Conservation (phyloP, 73 alveolate genomes). For the Uronychia binucleata region DNA sequence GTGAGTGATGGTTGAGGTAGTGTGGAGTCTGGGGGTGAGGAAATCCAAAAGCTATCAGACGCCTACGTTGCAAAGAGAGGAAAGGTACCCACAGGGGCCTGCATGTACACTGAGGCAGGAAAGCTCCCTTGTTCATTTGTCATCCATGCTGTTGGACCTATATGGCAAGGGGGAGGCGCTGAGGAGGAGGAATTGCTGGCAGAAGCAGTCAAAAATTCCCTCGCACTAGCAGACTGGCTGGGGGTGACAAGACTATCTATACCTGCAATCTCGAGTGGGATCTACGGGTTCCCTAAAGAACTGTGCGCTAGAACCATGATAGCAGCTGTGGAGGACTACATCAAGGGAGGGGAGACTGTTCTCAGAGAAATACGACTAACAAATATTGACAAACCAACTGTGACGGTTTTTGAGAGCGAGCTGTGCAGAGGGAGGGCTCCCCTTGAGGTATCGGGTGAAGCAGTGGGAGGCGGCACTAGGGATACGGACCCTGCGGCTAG, state of each 20-base stretch:
- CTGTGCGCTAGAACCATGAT: constrained; percentile 62
- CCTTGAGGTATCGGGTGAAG: too few species aligned
- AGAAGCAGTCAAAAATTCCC: neutral
- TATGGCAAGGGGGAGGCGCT: neutral
- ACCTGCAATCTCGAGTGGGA: constrained; percentile 15
- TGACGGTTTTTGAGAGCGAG: too few species aligned
- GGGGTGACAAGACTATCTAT: neutral
- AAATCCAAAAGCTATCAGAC: neutral
- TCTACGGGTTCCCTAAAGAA: constrained; percentile 57
- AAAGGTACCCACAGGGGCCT: neutral
- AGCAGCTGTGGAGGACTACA: constrained; percentile 10
- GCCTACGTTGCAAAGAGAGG: neutral
- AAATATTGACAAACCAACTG: too few species aligned
- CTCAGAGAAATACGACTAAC: too few species aligned
- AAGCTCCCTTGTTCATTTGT: constrained; percentile 14
- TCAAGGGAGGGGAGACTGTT: too few species aligned
- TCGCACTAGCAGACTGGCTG: neutral
- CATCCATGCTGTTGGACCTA: constrained; percentile 24
- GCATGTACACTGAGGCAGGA: constrained; percentile 6
- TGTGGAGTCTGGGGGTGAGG: neutral
- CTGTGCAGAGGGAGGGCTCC: too few species aligned
- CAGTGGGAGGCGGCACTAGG: too few species aligned
- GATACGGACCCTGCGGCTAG: too few species aligned
- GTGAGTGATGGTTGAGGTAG: neutral
- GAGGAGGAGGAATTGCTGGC: neutral